Percentiles rank a stretch among this genome's conserved stretches.
These are phyloP conservation scores for Corymbia calophylla DNA, from an alignment of 441 rosid genomes.

Conservation along the genomic window DNA sequence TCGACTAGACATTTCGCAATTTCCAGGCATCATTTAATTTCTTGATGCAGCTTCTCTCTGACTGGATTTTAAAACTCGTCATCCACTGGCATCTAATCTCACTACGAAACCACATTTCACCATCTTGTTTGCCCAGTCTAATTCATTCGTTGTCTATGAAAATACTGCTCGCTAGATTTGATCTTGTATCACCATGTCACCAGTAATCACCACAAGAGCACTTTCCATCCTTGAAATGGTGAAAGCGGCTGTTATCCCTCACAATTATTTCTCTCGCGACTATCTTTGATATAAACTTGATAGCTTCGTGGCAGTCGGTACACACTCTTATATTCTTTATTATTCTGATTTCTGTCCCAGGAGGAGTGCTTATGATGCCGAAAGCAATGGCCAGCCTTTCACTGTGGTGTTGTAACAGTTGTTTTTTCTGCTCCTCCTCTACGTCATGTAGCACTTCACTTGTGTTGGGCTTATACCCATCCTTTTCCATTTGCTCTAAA, in stretches of 20 bases:
- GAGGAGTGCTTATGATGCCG: conserved; percentile 54
- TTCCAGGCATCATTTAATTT: not conserved
- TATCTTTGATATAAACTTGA: conserved; percentile 52
- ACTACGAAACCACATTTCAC: not conserved
- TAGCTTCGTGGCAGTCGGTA: conserved; percentile 56
- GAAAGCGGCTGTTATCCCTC: conserved; percentile 68
- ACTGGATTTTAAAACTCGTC: not conserved
- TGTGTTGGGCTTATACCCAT: conserved; percentile 63
- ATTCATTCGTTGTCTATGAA: not conserved
- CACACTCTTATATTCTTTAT: conserved; percentile 60
- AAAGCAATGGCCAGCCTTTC: conserved; percentile 71
- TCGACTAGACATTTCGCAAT: not conserved
- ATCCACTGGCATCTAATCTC: not conserved
- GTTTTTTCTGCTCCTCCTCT: conserved; percentile 65
- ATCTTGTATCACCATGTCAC: conserved; percentile 18
- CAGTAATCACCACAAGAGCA: conserved; percentile 82
- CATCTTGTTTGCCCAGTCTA: not conserved
- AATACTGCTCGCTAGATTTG: not conserved
- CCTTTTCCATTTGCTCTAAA: conserved; percentile 52
- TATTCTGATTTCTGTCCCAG: conserved; percentile 62
- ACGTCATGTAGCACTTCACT: conserved; percentile 63
- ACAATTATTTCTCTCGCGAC: conserved; percentile 57
- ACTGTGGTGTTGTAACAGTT: conserved; percentile 41
- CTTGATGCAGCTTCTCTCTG: not conserved
- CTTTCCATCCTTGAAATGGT: conserved; percentile 54